A percentile compares a stretch with the other conserved stretches of the same genome.
Conservation (phyloP, 441 rosid genomes). For the Pelargonium fulgidum region DNA sequence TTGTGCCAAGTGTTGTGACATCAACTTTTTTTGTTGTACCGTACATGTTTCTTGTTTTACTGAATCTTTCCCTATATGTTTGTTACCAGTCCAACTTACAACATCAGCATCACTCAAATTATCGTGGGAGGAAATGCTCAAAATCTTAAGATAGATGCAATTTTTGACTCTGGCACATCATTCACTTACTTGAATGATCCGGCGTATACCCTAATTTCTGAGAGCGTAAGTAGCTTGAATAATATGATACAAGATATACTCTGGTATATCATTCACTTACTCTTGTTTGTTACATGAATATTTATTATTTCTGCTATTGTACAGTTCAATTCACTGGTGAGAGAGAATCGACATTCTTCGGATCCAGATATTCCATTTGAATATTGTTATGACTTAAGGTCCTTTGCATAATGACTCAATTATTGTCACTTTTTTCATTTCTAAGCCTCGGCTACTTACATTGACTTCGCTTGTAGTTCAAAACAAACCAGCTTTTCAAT, state of each 20-base stretch:
- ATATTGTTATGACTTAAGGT: conserved; percentile 72
- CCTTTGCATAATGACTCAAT: conserved; percentile 13
- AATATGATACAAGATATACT: conserved; percentile 8
- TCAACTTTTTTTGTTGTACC: not conserved
- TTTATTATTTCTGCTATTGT: conserved; percentile 18
- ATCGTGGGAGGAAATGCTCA: conserved; percentile 41
- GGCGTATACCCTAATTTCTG: conserved; percentile 55
- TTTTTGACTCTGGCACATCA: conserved; percentile 89
- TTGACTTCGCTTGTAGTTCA: conserved; percentile 33
- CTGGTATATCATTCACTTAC: too few relatives aligned
- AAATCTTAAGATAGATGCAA: conserved; percentile 56
- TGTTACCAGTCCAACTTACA: conserved; percentile 68
- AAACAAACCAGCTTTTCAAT: conserved; percentile 34
- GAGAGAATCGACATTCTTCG: conserved; percentile 40
- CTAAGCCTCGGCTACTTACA: conserved; percentile 15
- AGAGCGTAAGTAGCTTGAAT: conserved; percentile 46
- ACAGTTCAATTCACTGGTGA: conserved; percentile 58
- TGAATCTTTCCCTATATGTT: conserved; percentile 13
- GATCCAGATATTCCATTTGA: conserved; percentile 52
- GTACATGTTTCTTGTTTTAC: conserved; percentile 12
- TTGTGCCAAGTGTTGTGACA: not conserved
- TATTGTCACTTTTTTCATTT: conserved; percentile 11
- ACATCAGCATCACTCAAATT: conserved; percentile 57
- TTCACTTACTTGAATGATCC: conserved; percentile 77
- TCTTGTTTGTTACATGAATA: not conserved